These are phyloP conservation scores for Asclepias syriaca DNA, from an alignment of 257 asterid species.

Conservation along the genomic window DNA sequence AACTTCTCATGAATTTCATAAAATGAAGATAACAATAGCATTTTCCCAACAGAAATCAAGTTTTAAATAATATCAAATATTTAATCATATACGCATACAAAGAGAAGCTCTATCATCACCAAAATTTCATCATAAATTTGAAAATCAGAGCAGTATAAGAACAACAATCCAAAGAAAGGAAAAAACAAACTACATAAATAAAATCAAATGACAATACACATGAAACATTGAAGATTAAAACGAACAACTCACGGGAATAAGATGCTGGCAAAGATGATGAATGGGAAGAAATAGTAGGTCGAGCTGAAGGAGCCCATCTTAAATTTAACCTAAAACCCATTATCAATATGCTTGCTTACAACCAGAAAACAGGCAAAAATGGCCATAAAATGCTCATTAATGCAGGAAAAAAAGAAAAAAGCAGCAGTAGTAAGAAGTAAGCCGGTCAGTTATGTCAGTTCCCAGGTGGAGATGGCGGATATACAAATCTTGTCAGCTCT, in stretches of 20 bases:
- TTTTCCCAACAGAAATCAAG: background rate
- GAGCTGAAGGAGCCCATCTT: constrained; percentile 61
- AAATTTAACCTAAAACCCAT: constrained; percentile 71
- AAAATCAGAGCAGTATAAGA: background rate
- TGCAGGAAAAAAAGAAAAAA: constrained; percentile 15
- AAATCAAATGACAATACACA: too few relatives aligned
- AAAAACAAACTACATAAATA: background rate
- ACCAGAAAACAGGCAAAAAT: constrained; percentile 17
- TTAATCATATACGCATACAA: background rate
- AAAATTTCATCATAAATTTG: background rate
- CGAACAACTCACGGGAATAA: constrained; percentile 10
- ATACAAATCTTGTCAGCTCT: constrained; percentile 31
- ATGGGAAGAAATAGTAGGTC: constrained; percentile 51
- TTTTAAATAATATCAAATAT: background rate
- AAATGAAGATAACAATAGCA: background rate
- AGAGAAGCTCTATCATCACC: background rate
- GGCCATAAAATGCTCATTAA: constrained; percentile 20
- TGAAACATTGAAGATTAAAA: background rate
- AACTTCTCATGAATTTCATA: background rate
- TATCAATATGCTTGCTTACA: constrained; percentile 12
- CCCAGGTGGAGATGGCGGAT: constrained; percentile 12
- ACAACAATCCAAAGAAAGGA: background rate
- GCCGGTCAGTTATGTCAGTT: background rate
- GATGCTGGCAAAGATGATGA: constrained; percentile 55
- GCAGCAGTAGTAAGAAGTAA: constrained; percentile 20